Conservation (phyloP, 2,329 filamentous ascomycete species). For the Claviceps pazoutovae region DNA sequence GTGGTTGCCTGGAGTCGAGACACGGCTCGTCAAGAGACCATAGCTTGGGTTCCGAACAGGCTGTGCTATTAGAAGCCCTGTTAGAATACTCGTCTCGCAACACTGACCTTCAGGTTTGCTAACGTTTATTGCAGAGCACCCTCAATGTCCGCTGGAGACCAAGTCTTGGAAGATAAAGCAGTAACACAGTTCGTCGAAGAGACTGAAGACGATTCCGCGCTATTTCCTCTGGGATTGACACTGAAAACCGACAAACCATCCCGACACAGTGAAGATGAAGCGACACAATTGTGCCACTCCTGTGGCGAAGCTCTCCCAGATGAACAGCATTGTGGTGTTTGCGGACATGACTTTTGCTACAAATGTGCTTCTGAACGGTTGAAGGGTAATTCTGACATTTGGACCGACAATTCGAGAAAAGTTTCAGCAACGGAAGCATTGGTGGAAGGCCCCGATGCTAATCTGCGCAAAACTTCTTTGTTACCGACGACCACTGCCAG, state of each 20-base stretch:
- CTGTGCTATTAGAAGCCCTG: background rate
- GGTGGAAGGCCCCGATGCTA: background rate
- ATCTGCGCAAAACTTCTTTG: no score
- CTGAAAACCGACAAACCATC: slow-evolving; percentile 19
- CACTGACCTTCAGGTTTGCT: background rate
- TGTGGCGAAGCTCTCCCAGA: slow-evolving; percentile 29
- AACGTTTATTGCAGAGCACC: background rate
- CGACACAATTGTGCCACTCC: slow-evolving; percentile 32
- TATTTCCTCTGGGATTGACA: slow-evolving; percentile 31
- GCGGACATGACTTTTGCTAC: slow-evolving; percentile 36
- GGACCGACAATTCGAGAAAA: background rate
- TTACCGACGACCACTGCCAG: no score
- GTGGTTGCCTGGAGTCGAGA: slow-evolving; percentile 3
- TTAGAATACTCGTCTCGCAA: background rate
- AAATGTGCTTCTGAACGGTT: slow-evolving; percentile 29
- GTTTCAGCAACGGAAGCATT: background rate
- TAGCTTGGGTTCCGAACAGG: background rate
- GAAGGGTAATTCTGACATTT: background rate
- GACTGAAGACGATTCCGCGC: slow-evolving; percentile 18
- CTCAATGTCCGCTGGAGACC: background rate
- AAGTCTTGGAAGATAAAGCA: background rate
- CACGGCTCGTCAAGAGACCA: slow-evolving; percentile 1
- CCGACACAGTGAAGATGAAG: slow-evolving; percentile 11
- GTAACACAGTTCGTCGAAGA: slow-evolving; percentile 21
- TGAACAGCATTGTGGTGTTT: slow-evolving; percentile 29